Evolutionary conservation across 768 basidiomycete genomes (phyloP), one percentile per base, ranked within the genome.

Genomic region (Tricholoma sp.): DNA sequence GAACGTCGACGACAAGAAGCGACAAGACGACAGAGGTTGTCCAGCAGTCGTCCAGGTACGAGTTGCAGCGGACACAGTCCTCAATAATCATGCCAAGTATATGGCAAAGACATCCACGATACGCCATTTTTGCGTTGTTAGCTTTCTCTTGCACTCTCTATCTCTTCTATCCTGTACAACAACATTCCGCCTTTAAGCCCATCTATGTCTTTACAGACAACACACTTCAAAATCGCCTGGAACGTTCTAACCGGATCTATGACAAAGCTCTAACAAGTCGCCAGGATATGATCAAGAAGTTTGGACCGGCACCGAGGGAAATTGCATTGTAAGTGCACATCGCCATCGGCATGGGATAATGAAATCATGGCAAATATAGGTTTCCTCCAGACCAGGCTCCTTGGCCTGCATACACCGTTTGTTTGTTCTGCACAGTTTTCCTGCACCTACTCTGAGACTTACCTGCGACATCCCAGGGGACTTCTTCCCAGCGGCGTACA

Each of bases 341-440:
- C 31, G n/a, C 20, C 28, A 45, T 49, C 15, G 32, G 7, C 15
- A 24, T 6, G 13, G 12, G 9, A 45, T 20, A 7, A 8, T 47
- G 41, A 31, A 54, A 54, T 8, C 34, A 41, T 8, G 4, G 28
- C 29, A 31, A 6, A 20, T 39, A 47, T 20, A 54, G 81, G 61
- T 83, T 83, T 64, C 82, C 82, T 24, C 72, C 79, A 33, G 73
- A 79, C 59, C 73, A 72, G 49, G 61, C 72, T 3, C 82, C 82
- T 3, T 83, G 80, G 80, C 80, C 81, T 17, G 70, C 81, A 4
- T 83, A 83, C 61, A 83, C 81, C 15, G 76, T 79, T 50, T 83
- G 82, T 84, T 61, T 63, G 81, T 74, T 17, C n/a, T 12, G 28
- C 50, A 7, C 29, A 18, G 6, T 18, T 4, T 13, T 24, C 24